These are phyloP conservation scores for Thuidium tamariscinum DNA, from an alignment of 225 moss, liverwort and hornwort species.

Conservation along the genomic window DNA sequence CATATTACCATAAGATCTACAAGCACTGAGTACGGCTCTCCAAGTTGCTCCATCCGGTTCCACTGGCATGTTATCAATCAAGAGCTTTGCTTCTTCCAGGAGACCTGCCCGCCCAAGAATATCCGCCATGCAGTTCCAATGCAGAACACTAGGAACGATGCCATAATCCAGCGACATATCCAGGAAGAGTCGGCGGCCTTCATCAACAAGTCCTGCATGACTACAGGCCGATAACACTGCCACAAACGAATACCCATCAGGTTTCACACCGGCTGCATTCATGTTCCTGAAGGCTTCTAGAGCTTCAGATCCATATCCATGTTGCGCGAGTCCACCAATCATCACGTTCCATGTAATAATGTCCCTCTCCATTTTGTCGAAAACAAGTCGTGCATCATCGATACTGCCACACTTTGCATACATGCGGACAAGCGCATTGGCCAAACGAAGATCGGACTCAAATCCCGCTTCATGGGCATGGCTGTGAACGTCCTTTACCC, in stretches of 20 bases:
- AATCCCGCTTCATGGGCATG: not conserved
- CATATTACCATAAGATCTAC: not conserved
- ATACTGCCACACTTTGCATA: not conserved
- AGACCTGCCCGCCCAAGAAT: not conserved
- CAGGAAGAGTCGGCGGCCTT: not conserved
- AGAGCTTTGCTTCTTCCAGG: not conserved
- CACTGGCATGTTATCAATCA: not conserved
- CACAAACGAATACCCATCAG: not conserved
- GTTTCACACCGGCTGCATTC: not conserved
- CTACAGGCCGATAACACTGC: not conserved
- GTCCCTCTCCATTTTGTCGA: not conserved
- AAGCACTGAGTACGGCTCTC: not conserved
- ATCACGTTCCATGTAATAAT: not conserved
- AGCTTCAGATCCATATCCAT: not conserved
- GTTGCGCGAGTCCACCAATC: not conserved
- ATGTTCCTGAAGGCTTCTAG: not conserved
- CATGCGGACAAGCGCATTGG: not conserved
- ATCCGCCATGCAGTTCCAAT: not conserved
- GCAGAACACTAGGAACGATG: not conserved
- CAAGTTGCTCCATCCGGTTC: not conserved
- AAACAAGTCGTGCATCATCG: not conserved
- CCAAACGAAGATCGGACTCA: not conserved
- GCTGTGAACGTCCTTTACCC: not conserved
- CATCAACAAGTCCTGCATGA: not conserved
- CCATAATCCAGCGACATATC: not conserved